A percentile compares a stretch with the other conserved stretches of the same genome.
These are phyloP conservation scores for Aspergillus brunneoviolaceus DNA, from an alignment of 2,329 filamentous ascomycete species.

Conservation along the genomic window DNA sequence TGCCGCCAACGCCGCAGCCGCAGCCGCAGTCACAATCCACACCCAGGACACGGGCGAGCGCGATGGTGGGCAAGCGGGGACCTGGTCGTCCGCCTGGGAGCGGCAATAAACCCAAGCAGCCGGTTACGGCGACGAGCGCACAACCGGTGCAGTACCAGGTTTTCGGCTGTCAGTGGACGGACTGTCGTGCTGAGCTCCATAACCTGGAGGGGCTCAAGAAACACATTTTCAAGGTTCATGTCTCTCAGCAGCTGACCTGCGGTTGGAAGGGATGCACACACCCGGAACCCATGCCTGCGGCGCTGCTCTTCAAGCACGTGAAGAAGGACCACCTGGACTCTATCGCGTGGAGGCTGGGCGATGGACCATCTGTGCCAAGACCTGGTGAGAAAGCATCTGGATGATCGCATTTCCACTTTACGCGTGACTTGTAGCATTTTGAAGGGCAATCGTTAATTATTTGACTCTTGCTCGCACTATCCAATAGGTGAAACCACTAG, in stretches of 20 bases:
- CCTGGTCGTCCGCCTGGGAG: constrained; percentile 23
- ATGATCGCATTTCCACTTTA: constrained; percentile 25
- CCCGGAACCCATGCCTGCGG: constrained; percentile 23
- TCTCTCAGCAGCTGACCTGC: constrained; percentile 30
- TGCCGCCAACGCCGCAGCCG: background rate
- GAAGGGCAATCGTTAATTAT: constrained; percentile 15
- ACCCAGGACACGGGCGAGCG: background rate
- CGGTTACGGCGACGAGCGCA: constrained; percentile 9
- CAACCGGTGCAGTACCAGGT: constrained; percentile 34
- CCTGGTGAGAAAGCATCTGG: constrained; percentile 52
- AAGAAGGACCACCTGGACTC: constrained; percentile 53
- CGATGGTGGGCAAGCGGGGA: constrained; percentile 17
- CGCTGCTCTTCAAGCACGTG: constrained; percentile 53
- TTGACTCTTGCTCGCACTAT: constrained; percentile 10
- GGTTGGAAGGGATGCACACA: constrained; percentile 27
- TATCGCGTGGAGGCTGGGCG: constrained; percentile 59
- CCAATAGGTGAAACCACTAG: constrained; percentile 16
- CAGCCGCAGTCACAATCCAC: background rate
- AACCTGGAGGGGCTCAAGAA: constrained; percentile 60
- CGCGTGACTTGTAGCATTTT: constrained; percentile 3
- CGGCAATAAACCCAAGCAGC: constrained; percentile 19
- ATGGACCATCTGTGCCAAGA: constrained; percentile 56
- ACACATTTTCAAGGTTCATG: constrained; percentile 59
- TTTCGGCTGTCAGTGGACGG: constrained; percentile 59
- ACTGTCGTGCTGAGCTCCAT: constrained; percentile 59